Evolutionary conservation across 495 filamentous ascomycete genomes (phyloP), one percentile per base, ranked within the genome.

Genomic region (Daldinia vernicosa): DNA sequence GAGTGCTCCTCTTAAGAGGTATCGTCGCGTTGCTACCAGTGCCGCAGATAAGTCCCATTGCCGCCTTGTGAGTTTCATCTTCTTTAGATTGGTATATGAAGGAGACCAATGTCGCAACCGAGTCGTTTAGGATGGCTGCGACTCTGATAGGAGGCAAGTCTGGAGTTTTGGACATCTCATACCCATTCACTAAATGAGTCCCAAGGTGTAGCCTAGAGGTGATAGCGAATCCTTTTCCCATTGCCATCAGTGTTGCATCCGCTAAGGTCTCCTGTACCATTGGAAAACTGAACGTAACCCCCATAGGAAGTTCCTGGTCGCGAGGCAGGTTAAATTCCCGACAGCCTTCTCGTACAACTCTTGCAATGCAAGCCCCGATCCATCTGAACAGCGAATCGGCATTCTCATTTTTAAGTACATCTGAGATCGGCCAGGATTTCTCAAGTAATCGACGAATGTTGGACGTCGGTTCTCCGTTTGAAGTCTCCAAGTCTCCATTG

Each of bases 191-290:
- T 12, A 96, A 82, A 64, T 92, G 89, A 17, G 87, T 85, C 9
- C 87, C 89, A 14, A 96, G 87, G 69, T 95, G 88, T 26, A 93
- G 82, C 43, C 91, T 86, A 2, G 88, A 89, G 0, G 87, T 89
- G 50, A 95, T 91, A 30, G 90, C 89, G 69, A 95, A 96, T 24
- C 93, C 93, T 80, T 96, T 95, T 30, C 93, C 93, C 92, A 94
- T 94, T 6, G 90, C 86, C 90, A 93, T 93, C 40, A 96, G 79
- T 5, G 89, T 91, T 9, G 93, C 93, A 66, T 93, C 87, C 15
- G 90, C 84, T 53, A 95, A 82, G 24, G 90, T 89, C 62, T 86
- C 85, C 84, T 96, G 93, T 75, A 89, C 87, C 80, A 95, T 93
- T 12, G 93, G 92, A 71, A 96, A 96, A 80, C 90, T 92, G 77